Conservation (phyloP, 305 asterid species). For the Fraxinus baroniana region DNA sequence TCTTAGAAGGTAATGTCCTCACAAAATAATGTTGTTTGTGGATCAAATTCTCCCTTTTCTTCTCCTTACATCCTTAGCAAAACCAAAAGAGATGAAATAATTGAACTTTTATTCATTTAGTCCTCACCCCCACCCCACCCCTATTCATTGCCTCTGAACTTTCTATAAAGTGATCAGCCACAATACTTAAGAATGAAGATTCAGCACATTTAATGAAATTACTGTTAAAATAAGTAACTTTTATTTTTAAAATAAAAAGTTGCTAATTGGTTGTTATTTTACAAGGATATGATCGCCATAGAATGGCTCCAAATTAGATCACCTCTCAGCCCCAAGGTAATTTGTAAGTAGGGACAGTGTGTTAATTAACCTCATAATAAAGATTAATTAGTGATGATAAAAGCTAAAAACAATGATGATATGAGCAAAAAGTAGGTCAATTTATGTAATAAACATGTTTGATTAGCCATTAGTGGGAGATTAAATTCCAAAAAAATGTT, state of each 20-base stretch:
- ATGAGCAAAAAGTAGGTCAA: background rate
- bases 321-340: background rate
- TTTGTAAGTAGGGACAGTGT: background rate
- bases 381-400: background rate
- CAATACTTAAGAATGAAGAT: background rate
- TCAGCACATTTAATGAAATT: background rate
- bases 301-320: background rate
- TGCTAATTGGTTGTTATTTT: conserved; percentile 12
- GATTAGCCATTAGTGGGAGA: conserved; percentile 18
- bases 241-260: background rate
- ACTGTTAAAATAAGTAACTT: background rate
- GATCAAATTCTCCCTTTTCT: background rate
- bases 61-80: background rate
- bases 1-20: background rate
- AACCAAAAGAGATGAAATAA: background rate
- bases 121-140: background rate
- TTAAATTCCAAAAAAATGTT: background rate
- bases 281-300: conserved; percentile 23
- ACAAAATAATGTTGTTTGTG: background rate
- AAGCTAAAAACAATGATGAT: conserved; percentile 1
- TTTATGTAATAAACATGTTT: conserved; percentile 18
- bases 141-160: background rate
- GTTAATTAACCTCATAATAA: background rate
- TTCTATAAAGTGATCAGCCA: background rate
- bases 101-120: background rate